Percentiles rank a stretch among this genome's conserved stretches.
These are phyloP conservation scores for Colletotrichum sansevieriae DNA, from an alignment of 2,329 filamentous ascomycete species.

Conservation along the genomic window DNA sequence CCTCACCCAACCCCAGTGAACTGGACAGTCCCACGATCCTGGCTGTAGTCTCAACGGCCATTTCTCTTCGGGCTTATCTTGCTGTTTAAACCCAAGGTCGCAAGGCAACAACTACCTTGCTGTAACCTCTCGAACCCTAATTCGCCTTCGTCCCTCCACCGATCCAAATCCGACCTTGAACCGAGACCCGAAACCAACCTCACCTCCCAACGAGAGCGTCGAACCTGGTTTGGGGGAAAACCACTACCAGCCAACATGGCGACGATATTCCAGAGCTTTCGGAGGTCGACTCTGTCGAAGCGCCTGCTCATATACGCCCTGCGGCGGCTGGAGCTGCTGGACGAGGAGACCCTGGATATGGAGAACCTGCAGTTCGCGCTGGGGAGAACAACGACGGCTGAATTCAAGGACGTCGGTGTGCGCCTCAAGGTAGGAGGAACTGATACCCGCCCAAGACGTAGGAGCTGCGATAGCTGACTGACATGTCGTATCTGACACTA, in stretches of 20 bases:
- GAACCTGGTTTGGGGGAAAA: slow-evolving; percentile 8
- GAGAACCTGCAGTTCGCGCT: slow-evolving; percentile 87
- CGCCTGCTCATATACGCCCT: slow-evolving; percentile 89
- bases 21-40: slow-evolving; percentile 15
- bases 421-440: slow-evolving; percentile 70
- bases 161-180: not conserved
- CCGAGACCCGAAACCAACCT: not conserved
- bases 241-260: slow-evolving; percentile 68
- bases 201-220: slow-evolving; percentile 18
- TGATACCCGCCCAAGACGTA: not conserved
- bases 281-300: slow-evolving; percentile 84
- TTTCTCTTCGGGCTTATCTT: not conserved
- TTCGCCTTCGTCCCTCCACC: not conserved
- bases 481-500: slow-evolving; percentile 52
- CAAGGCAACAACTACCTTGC: not conserved
- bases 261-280: slow-evolving; percentile 76
- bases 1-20: slow-evolving; percentile 36
- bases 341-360: slow-evolving; percentile 87
- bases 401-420: slow-evolving; percentile 88
- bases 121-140: not conserved
- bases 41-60: slow-evolving; percentile 2
- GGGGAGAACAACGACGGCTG: slow-evolving; percentile 85
- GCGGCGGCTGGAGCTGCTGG: slow-evolving; percentile 85
- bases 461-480: not conserved
- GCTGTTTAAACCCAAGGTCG: not conserved